Conservation (phyloP, 148 eudicot genomes). For the Rhododendron vialii region DNA sequence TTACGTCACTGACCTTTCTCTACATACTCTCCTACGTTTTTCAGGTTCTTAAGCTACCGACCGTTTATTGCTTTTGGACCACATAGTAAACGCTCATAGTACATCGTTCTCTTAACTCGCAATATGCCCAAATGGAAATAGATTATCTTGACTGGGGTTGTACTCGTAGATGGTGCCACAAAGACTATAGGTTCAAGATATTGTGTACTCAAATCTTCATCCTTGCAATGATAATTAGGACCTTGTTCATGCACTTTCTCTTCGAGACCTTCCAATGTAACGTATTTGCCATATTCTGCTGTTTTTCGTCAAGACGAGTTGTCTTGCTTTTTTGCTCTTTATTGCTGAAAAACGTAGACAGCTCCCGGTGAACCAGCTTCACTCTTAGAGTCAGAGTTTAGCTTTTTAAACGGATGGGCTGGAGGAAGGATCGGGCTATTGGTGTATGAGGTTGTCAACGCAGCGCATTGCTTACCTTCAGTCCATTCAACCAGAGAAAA, state of each 20-base stretch:
- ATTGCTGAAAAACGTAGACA: not conserved
- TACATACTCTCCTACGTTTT: not conserved
- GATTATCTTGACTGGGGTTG: not conserved
- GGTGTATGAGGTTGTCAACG: conserved; percentile 64
- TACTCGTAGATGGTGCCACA: not conserved
- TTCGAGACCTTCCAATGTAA: not conserved
- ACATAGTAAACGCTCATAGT: not conserved
- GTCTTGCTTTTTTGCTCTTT: not conserved
- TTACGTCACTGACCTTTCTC: not conserved
- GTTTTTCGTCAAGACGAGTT: not conserved
- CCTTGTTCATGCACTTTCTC: not conserved
- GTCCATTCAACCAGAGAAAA: too few relatives aligned
- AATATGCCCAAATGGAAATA: not conserved
- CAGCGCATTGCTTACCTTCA: too few relatives aligned
- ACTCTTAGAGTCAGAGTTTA: not conserved
- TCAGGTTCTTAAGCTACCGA: not conserved
- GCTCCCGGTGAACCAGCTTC: not conserved
- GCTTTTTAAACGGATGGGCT: conserved; percentile 57
- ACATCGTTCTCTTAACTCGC: not conserved
- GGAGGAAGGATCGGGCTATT: conserved; percentile 74
- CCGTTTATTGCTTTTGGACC: not conserved
- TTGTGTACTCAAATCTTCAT: not conserved
- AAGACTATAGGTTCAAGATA: not conserved
- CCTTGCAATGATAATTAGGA: not conserved
- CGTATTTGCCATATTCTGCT: not conserved